phyloP scores from a whole-genome alignment of 441 rosid genomes.

The Eruca vesicaria region DNA sequence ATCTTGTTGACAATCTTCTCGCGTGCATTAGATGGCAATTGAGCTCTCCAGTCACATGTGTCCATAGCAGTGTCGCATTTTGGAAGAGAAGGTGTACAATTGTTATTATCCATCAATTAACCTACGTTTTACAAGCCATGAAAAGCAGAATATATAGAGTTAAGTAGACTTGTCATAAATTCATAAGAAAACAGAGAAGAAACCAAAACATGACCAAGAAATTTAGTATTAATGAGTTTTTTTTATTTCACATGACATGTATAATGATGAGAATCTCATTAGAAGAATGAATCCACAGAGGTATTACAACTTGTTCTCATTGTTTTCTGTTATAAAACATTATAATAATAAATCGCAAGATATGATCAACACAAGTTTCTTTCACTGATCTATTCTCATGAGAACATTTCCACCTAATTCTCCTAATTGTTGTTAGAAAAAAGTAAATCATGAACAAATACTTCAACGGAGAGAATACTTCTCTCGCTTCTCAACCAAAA shows the following conservation, averaged over 20 bases:
- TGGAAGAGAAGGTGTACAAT: background rate
- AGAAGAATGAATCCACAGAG: too few species aligned
- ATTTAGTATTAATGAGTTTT: background rate
- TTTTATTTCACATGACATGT: background rate
- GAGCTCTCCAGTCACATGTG: constrained; percentile 59
- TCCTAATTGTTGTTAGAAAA: background rate
- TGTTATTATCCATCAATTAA: background rate
- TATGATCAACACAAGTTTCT: background rate
- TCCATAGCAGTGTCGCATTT: constrained; percentile 40
- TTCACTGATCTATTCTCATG: background rate
- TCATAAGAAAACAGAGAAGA: background rate
- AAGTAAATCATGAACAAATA: background rate
- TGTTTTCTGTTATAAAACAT: too few species aligned
- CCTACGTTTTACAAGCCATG: background rate
- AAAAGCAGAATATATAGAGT: background rate
- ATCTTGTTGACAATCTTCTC: constrained; percentile 60
- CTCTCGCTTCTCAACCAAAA: background rate
- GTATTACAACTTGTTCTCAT: background rate
- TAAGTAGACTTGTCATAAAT: background rate
- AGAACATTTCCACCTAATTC: background rate
- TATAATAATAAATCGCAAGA: background rate
- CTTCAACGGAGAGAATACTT: background rate
- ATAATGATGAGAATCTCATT: too few species aligned
- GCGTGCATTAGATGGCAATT: constrained; percentile 47
- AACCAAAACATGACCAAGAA: background rate